These are phyloP conservation scores for Wickerhamomyces sydowiorum DNA, from an alignment of 805 yeast genomes.

Conservation along the genomic window DNA sequence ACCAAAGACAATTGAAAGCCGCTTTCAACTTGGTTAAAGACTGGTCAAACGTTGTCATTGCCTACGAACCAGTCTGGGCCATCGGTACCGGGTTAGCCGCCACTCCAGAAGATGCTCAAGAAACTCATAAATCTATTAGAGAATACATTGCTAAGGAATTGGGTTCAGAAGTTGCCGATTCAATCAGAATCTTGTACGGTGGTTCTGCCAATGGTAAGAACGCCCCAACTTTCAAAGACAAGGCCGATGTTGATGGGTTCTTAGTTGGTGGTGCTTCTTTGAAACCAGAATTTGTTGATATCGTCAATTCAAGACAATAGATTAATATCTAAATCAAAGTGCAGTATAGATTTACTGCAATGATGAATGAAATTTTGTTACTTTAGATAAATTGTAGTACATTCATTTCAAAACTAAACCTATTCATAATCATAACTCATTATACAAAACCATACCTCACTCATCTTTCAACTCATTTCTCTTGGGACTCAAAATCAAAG, in stretches of 20 bases:
- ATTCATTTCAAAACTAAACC: no score
- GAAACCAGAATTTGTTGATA: conserved; percentile 96
- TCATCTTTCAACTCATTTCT: background rate
- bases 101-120: conserved; percentile 97
- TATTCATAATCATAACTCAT: no score
- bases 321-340: background rate
- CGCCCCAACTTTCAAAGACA: conserved; percentile 84
- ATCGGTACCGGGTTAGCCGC: conserved; percentile 99
- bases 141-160: conserved; percentile 70
- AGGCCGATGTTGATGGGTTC: conserved; percentile 95
- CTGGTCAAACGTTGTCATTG: conserved; percentile 91
- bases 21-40: conserved; percentile 75
- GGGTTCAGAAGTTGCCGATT: conserved; percentile 71
- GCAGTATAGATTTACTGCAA: background rate
- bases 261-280: conserved; percentile 98
- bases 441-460: background rate
- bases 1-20: conserved; percentile 86
- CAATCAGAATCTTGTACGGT: conserved; percentile 91
- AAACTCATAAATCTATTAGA: conserved; percentile 87
- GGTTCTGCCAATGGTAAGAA: conserved; percentile 97
- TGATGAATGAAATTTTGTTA: background rate
- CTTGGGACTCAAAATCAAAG: background rate
- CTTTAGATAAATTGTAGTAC: no score
- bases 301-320: conserved; percentile 85
- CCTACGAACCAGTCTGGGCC: conserved; percentile 99